Conservation (phyloP, 108 stramenopile species). For the Craspedostauros australis region DNA sequence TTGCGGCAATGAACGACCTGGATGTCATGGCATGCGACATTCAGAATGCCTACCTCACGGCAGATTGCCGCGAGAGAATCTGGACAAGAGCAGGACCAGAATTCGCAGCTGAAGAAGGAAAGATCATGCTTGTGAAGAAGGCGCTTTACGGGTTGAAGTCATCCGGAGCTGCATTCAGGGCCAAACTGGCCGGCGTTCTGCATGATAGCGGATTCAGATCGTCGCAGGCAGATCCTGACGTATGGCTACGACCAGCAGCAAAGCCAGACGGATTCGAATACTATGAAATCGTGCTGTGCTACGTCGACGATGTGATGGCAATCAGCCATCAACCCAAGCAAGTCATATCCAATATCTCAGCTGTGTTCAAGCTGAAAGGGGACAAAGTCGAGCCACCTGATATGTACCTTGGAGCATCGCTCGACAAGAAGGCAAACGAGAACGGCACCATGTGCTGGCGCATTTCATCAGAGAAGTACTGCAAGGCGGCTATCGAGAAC, state of each 20-base stretch:
- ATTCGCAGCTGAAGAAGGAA: slow-evolving; percentile 21
- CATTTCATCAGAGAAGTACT: no score
- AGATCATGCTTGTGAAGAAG: slow-evolving; percentile 14
- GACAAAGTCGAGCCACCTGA: slow-evolving; percentile 3
- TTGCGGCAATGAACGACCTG: slow-evolving; percentile 37
- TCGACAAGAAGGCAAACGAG: no score
- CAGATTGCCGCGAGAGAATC: slow-evolving; percentile 16
- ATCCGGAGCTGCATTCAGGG: slow-evolving; percentile 10
- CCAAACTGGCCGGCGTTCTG: no score
- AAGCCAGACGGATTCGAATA: slow-evolving; percentile 4
- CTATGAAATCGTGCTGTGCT: slow-evolving; percentile 27
- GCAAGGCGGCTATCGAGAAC: background rate
- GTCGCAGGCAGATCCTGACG: slow-evolving; percentile 25
- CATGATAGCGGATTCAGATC: no score
- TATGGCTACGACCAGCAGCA: slow-evolving; percentile 11
- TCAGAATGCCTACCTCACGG: slow-evolving; percentile 34
- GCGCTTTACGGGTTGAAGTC: slow-evolving; percentile 39
- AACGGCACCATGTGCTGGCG: no score
- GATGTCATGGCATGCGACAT: slow-evolving; percentile 28
- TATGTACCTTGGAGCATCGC: slow-evolving; percentile 16
- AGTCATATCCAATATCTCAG: background rate
- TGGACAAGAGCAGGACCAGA: slow-evolving; percentile 21
- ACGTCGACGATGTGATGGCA: slow-evolving; percentile 16
- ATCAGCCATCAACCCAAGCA: slow-evolving; percentile 3
- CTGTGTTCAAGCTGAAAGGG: slow-evolving; percentile 10